Percentiles rank a stretch among this genome's conserved stretches.
phyloP scores from a whole-genome alignment of 371 early-diverging fungal species.

The Lichtheimia ornata region DNA sequence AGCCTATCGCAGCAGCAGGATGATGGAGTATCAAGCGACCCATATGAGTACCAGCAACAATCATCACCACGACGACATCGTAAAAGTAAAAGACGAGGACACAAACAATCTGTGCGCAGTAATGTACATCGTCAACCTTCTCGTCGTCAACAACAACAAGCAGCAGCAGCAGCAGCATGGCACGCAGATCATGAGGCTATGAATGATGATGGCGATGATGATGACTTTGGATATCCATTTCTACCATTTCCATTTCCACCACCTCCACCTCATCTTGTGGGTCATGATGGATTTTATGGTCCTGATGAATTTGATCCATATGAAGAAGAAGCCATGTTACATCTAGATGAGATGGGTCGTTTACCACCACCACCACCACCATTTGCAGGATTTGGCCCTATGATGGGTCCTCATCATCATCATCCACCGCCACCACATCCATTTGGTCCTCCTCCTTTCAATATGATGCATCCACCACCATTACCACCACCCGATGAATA shows the following conservation, averaged over 20 bases:
- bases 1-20: not conserved
- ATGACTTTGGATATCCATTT: not conserved
- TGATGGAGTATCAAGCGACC: not conserved
- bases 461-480: not conserved
- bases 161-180: not conserved
- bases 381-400: not conserved
- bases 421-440: not conserved
- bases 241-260: not conserved
- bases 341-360: not conserved
- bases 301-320: constrained; percentile 6
- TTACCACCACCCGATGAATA: not conserved
- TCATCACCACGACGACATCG: not conserved
- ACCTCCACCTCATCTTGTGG: constrained; percentile 1
- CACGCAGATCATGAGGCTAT: not conserved
- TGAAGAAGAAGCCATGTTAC: constrained; percentile 1
- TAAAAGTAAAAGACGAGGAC: not conserved
- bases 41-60: constrained; percentile 1
- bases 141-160: constrained; percentile 3
- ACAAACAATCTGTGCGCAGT: not conserved
- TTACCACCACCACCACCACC: constrained; percentile 6
- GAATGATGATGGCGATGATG: not conserved
- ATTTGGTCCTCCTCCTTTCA: not conserved
- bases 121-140: not conserved
- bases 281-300: not conserved
- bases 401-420: no score